Evolutionary conservation across 75 land plant species (phyloP).

Genomic region (Isoetes taiwanensis): DNA sequence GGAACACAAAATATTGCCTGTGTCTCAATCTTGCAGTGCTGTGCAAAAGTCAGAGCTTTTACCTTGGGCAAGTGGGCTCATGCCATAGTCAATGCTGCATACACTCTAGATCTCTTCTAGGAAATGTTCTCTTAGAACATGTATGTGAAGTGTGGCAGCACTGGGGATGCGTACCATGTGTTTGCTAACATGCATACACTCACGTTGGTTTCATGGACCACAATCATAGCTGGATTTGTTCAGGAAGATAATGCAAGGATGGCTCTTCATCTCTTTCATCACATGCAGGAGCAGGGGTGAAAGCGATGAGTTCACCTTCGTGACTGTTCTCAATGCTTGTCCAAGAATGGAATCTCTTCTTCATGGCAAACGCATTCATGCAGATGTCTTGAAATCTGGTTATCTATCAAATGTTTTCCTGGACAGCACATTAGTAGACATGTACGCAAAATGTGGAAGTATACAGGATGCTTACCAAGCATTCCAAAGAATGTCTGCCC

Average conservation of each 20-base stretch:
- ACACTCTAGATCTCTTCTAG: too few species aligned
- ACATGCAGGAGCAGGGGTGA: background rate
- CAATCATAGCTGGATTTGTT: constrained; percentile 3
- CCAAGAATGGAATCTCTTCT: background rate
- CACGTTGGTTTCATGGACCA: constrained; percentile 4
- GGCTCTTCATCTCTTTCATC: constrained; percentile 2
- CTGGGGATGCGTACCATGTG: background rate
- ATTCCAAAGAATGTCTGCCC: background rate
- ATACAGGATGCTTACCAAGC: background rate
- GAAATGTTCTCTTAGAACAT: too few species aligned
- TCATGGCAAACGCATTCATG: constrained; percentile 8
- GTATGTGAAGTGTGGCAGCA: too few species aligned
- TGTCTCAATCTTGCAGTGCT: too few species aligned
- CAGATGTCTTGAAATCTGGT: background rate
- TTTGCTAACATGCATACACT: background rate
- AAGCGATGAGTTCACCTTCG: constrained; percentile 1
- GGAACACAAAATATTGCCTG: too few species aligned
- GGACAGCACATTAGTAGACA: constrained; percentile 13
- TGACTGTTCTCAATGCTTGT: constrained; percentile 3
- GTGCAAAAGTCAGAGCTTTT: too few species aligned
- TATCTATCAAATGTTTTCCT: background rate
- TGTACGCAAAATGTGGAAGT: constrained; percentile 11
- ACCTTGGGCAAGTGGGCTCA: too few species aligned
- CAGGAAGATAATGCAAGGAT: background rate
- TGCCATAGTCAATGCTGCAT: too few species aligned